phyloP scores from a whole-genome alignment of 148 eudicot species.

The Silene latifolia region DNA sequence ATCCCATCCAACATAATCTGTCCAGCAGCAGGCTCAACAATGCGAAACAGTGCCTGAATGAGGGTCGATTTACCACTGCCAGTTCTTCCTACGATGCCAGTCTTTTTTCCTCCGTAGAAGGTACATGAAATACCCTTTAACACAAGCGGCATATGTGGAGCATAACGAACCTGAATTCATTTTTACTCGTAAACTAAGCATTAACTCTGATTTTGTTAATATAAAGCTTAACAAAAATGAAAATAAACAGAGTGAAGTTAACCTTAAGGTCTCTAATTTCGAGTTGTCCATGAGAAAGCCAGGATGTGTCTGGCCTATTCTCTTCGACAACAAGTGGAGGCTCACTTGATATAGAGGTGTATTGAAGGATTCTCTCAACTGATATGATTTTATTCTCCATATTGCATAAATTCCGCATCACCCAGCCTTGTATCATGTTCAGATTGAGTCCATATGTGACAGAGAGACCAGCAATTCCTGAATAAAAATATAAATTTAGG shows the following conservation, averaged over 20 bases:
- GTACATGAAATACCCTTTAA: constrained; percentile 58
- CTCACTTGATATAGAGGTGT: constrained; percentile 43
- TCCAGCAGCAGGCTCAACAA: constrained; percentile 59
- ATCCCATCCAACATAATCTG: constrained; percentile 42
- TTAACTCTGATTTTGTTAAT: background rate
- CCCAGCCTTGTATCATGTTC: constrained; percentile 35
- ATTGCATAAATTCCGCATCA: constrained; percentile 39
- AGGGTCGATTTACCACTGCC: constrained; percentile 73
- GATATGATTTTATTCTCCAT: constrained; percentile 62
- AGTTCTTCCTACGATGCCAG: constrained; percentile 62
- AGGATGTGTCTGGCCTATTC: constrained; percentile 36
- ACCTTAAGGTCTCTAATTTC: constrained; percentile 45
- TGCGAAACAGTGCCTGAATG: constrained; percentile 56
- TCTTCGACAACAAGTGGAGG: constrained; percentile 52
- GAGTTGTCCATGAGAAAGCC: constrained; percentile 56
- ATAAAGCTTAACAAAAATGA: background rate
- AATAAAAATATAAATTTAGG: background rate
- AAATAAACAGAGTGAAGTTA: background rate
- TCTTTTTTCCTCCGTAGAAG: constrained; percentile 48
- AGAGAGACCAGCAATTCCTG: constrained; percentile 61
- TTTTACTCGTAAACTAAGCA: background rate
- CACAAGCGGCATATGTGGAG: constrained; percentile 54
- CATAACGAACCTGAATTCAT: constrained; percentile 43
- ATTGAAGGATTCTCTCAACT: constrained; percentile 63
- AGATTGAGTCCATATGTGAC: constrained; percentile 57